These are phyloP conservation scores for Chaetomium fimeti DNA, from an alignment of 495 filamentous ascomycete species.

Conservation along the genomic window DNA sequence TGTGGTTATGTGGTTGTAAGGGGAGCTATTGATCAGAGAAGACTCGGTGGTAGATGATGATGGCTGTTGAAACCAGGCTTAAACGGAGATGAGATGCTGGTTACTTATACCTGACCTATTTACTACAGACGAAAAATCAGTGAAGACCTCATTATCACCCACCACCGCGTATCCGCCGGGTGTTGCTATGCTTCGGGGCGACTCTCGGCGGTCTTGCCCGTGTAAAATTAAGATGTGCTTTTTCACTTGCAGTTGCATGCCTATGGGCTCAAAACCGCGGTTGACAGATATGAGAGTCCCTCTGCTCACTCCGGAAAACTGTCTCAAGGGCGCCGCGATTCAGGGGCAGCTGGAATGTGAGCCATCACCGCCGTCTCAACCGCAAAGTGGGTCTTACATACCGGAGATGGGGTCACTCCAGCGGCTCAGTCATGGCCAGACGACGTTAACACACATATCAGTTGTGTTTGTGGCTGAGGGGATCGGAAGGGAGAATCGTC, in stretches of 20 bases:
- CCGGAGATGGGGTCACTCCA: not conserved
- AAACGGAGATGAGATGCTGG: not conserved
- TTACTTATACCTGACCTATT: constrained; percentile 18
- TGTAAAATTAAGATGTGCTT: not conserved
- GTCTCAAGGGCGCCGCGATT: not conserved
- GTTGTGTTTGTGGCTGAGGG: not conserved
- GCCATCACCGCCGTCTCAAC: not conserved
- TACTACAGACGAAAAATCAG: too few species aligned
- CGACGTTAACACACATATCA: not conserved
- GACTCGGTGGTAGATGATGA: constrained; percentile 7
- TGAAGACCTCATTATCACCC: not conserved
- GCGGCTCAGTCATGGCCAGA: not conserved
- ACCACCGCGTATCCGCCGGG: not conserved
- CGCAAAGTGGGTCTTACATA: not conserved
- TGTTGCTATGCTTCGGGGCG: constrained; percentile 16
- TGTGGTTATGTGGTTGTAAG: not conserved
- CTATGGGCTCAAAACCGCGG: not conserved
- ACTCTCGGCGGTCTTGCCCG: constrained; percentile 15
- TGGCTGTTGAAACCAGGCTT: not conserved
- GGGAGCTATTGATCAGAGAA: not conserved
- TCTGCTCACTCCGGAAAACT: not conserved
- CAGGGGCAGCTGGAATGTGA: constrained; percentile 21
- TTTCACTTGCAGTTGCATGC: constrained; percentile 8
- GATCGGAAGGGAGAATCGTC: not conserved
- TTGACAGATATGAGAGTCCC: too few species aligned